Base-by-base conservation (phyloP, 768 basidiomycete species). In the Leccinum boreale region DNA sequence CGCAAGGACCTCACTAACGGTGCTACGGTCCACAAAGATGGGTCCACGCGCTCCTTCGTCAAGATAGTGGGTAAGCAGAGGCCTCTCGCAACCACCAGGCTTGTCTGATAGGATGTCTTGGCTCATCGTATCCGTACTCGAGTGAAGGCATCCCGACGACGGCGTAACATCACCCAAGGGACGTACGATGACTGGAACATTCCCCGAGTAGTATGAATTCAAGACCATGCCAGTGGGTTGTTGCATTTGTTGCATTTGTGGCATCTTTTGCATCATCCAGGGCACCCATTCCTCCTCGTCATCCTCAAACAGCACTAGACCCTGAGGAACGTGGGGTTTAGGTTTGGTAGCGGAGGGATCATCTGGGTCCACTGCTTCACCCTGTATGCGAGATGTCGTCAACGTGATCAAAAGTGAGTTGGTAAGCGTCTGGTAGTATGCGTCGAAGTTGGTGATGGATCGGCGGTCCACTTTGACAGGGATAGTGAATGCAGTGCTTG, bases 21-120 rank as follows among this genome's bases (percentile, higher is more conserved):
- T 19, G 7, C 23, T 23, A 7, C 6, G 6, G 11, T 60, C 52
- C 23, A 64, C 52, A 31, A 64, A 64, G 15, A 14, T 26, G 19
- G 63, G 63, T 14, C 39, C 39, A 35, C 58, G 50, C 10, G 63
- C 36, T 21, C 56, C 47, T 9, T 53, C 42, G 15, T 28, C 29
- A 3, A 63, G 63, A 28, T 64, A 64, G 35, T 64, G 63, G 3
- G 21, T 28, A 17, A 44, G 29, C 3, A 33, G 39, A 5, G 39
- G n/a, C 4, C 9, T 23, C 12, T 50, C 11, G 31, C 48, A 49
- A 5, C 24, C 23, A 2, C 3, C 12, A 10, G 9, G 39, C 50
- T 47, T 44, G n/a, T 46, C 23, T n/a, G 50, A 28, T 14, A 28
- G 11, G 28, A 51, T 35, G 5, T 26, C 19, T n/a, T 62, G 60